Percentiles rank a stretch among this genome's conserved stretches.
Conservation (phyloP, 2,329 filamentous ascomycete species). For the Fonsecaea monophora region DNA sequence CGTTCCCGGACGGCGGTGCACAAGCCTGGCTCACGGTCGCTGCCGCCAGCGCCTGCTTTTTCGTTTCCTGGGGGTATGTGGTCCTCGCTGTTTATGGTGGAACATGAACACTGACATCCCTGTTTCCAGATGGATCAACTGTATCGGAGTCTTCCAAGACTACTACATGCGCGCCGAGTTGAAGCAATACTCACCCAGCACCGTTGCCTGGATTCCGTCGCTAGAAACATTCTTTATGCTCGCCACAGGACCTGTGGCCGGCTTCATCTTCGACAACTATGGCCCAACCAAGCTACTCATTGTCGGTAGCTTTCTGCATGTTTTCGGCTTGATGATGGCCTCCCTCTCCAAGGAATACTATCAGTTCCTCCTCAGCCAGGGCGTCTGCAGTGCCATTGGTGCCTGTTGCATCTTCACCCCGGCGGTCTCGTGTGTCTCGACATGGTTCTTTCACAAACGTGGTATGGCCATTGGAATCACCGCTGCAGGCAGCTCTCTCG, state of each 20-base stretch:
- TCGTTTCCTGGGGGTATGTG: conserved; percentile 60
- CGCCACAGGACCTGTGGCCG: conserved; percentile 65
- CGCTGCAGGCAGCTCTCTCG: conserved; percentile 62
- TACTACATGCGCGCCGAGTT: conserved; percentile 63
- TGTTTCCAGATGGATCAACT: conserved; percentile 42
- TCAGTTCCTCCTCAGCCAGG: conserved; percentile 63
- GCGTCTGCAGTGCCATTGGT: conserved; percentile 60
- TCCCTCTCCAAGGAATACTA: conserved; percentile 62
- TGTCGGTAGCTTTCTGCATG: conserved; percentile 60
- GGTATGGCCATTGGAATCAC: conserved; percentile 62
- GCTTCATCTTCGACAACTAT: conserved; percentile 67
- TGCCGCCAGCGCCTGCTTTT: conserved; percentile 55
- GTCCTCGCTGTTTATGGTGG: conserved; percentile 43
- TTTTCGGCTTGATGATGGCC: conserved; percentile 67
- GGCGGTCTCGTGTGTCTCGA: conserved; percentile 48
- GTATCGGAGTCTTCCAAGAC: conserved; percentile 63
- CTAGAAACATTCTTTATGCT: conserved; percentile 51
- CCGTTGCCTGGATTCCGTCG: conserved; percentile 68
- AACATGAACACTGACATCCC: conserved; percentile 18
- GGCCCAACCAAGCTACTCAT: conserved; percentile 64
- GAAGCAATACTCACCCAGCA: conserved; percentile 57
- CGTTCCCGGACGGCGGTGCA: conserved; percentile 66
- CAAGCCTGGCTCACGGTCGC: conserved; percentile 65
- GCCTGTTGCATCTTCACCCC: conserved; percentile 59
- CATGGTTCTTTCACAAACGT: conserved; percentile 62